Evolutionary conservation across 164 flowering plant genomes (phyloP), one percentile per base, ranked within the genome.

Genomic region (Tinospora cordifolia): DNA sequence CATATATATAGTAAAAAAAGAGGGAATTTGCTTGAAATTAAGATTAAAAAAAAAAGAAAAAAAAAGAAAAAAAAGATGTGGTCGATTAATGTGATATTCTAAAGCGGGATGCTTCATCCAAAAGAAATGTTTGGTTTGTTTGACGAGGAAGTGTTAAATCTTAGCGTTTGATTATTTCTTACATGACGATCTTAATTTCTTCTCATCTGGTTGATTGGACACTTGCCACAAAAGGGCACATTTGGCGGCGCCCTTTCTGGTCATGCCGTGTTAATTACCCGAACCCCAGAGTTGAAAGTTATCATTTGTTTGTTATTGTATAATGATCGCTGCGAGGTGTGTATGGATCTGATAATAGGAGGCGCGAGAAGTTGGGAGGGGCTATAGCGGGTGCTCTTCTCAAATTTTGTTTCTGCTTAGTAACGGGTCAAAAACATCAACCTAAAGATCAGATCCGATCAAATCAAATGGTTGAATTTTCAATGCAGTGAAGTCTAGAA

Each of bases 391-490:
- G 24, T 40, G 40, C 70, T 78, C 77, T 75, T 81, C 62, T 74
- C 78, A 76, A 76, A 17, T 81, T 30, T 78, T 36, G 72, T 71
- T 74, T 67, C 38, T 67, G 70, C 71, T 70, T 69, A 6, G n/a
- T n/a, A 15, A 44, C 11, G 4, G 36, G 36, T 30, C 36, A 30
- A 30, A 30, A 30, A 30, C 36, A 22, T 63, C n/a, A 58, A 81
- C 81, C 83, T 81, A 79, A 73, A 79, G 62, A 7, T 5, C 70
- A 63, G 66, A 76, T 67, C 74, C 72, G 7, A 66, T 47, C n/a
- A n/a, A 21, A 49, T 68, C 40, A 13, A 66, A 59, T 26, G 66
- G 49, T 21, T 76, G 76, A 79, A 80, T 83, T 30, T 19, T 54
- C 24, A 10, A 19, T 54, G 60, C 60, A 54, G n/a, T 54, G 60